These are phyloP conservation scores for Eragrostis tef DNA, from an alignment of 202 grass and related monocot genomes.

Conservation along the genomic window DNA sequence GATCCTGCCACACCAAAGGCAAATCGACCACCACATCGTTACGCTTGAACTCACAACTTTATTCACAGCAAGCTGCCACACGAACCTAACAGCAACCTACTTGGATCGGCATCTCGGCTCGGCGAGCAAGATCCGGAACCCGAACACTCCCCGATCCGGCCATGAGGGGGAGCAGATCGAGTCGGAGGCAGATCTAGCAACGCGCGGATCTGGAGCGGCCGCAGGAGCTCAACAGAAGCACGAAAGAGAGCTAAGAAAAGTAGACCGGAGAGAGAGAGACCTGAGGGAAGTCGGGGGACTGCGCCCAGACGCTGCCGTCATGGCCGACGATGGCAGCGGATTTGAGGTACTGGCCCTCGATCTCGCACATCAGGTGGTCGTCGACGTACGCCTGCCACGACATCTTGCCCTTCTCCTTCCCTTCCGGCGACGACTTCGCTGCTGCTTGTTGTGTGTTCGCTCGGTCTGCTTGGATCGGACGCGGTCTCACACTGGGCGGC, in stretches of 20 bases:
- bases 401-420: slow-evolving; percentile 51
- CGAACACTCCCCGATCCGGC: slow-evolving; percentile 26
- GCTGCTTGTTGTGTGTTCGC: slow-evolving; percentile 25
- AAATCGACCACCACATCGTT: neutral
- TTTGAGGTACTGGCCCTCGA: slow-evolving; percentile 65
- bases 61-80: neutral
- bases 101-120: slow-evolving; percentile 49
- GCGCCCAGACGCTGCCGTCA: slow-evolving; percentile 74
- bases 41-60: neutral
- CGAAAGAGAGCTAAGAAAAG: neutral
- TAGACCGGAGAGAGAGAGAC: neutral
- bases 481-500: slow-evolving; percentile 43
- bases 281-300: slow-evolving; percentile 65
- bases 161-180: neutral
- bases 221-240: neutral
- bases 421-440: slow-evolving; percentile 39
- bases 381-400: slow-evolving; percentile 85
- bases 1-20: neutral
- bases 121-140: slow-evolving; percentile 37
- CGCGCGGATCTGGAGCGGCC: slow-evolving; percentile 32
- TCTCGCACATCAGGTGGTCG: slow-evolving; percentile 78
- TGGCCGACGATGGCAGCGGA: slow-evolving; percentile 73
- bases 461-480: slow-evolving; percentile 51
- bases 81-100: neutral
- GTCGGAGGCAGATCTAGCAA: slow-evolving; percentile 22